These are phyloP conservation scores for Sphagnum fallax DNA, from an alignment of 228 moss, liverwort and hornwort species.

Conservation along the genomic window DNA sequence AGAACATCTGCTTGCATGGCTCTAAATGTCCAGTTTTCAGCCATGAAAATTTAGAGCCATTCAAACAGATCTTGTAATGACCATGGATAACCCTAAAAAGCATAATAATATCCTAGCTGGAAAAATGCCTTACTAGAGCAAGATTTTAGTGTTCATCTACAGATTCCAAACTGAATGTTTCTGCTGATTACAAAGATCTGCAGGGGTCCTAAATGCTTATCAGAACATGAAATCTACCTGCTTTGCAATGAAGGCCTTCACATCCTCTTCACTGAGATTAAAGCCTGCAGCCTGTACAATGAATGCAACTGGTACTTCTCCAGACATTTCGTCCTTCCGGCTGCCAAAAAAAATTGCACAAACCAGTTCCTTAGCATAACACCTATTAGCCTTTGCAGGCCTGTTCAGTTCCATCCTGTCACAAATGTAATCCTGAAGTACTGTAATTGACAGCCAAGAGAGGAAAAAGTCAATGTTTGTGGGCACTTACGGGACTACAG, in stretches of 20 bases:
- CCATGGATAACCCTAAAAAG: too few species aligned
- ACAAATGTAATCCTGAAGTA: background rate
- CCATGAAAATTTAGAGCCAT: too few species aligned
- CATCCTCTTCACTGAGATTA: conserved; percentile 32
- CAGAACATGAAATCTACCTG: conserved; percentile 23
- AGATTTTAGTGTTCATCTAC: too few species aligned
- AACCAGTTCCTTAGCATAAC: background rate
- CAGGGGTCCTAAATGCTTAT: too few species aligned
- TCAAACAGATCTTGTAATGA: too few species aligned
- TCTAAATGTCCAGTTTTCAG: too few species aligned
- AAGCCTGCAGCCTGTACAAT: conserved; percentile 35
- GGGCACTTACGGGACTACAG: conserved; percentile 33
- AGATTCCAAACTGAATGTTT: too few species aligned
- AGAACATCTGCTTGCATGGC: too few species aligned
- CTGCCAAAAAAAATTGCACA: conserved; percentile 19
- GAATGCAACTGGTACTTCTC: conserved; percentile 83
- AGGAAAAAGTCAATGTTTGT: background rate
- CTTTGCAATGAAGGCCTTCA: conserved; percentile 56
- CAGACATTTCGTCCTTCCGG: conserved; percentile 48
- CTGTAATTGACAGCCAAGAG: background rate
- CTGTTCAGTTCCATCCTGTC: background rate
- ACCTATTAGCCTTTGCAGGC: background rate
- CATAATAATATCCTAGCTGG: too few species aligned
- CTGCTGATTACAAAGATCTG: too few species aligned
- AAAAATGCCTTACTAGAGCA: too few species aligned